Percentiles rank a stretch among this genome's conserved stretches.
phyloP scores from a whole-genome alignment of 768 basidiomycete genomes.

The Suillus subalutaceus region DNA sequence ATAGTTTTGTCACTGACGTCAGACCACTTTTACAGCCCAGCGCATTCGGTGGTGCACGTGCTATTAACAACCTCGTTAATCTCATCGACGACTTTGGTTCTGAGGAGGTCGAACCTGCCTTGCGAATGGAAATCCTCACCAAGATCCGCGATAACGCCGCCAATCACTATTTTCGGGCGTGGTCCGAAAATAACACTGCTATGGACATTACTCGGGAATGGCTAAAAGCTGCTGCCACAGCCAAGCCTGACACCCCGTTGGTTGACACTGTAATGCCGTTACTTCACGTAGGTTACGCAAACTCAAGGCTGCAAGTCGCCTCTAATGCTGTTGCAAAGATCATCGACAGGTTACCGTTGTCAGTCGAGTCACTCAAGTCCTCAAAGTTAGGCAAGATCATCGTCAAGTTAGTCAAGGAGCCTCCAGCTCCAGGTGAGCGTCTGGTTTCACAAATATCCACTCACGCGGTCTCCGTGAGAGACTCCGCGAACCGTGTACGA shows the following conservation, averaged over 20 bases:
- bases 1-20: slow-evolving; percentile 53
- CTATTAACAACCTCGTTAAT: slow-evolving; percentile 63
- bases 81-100: slow-evolving; percentile 62
- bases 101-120: slow-evolving; percentile 62
- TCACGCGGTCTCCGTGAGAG: slow-evolving; percentile 20
- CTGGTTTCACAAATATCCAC: slow-evolving; percentile 18
- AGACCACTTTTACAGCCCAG: slow-evolving; percentile 59
- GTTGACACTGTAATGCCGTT: slow-evolving; percentile 85
- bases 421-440: slow-evolving; percentile 79
- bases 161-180: slow-evolving; percentile 86
- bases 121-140: slow-evolving; percentile 74
- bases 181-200: slow-evolving; percentile 75
- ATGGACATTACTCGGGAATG: slow-evolving; percentile 83
- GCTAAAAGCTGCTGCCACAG: slow-evolving; percentile 70
- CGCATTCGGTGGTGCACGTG: slow-evolving; percentile 68
- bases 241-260: slow-evolving; percentile 54
- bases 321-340: slow-evolving; percentile 46
- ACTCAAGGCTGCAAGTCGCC: slow-evolving; percentile 14
- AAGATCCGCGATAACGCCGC: slow-evolving; percentile 83
- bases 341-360: slow-evolving; percentile 81
- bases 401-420: slow-evolving; percentile 74
- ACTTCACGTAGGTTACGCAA: slow-evolving; percentile 68
- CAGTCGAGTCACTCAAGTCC: slow-evolving; percentile 63
- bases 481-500: slow-evolving; percentile 32
- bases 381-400: slow-evolving; percentile 83